Conservation (phyloP, 2,329 filamentous ascomycete genomes). For the Scytalidium lignicola region DNA sequence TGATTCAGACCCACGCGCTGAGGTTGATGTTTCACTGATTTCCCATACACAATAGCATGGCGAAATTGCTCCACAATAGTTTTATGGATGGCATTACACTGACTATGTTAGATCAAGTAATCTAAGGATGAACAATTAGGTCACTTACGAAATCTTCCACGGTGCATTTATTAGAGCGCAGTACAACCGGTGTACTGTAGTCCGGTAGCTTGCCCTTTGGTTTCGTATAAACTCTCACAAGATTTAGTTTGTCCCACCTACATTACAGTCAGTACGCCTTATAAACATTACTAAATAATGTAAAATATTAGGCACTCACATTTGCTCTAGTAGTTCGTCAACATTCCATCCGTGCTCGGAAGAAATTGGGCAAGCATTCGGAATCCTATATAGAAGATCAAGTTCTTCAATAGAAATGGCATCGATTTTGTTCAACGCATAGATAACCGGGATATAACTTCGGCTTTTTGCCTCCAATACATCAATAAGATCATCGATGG, state of each 20-base stretch:
- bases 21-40: conserved; percentile 97
- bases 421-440: conserved; percentile 99
- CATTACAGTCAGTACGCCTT: conserved; percentile 17
- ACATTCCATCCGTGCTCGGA: conserved; percentile 98
- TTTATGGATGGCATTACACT: conserved; percentile 97
- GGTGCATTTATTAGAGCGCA: conserved; percentile 76
- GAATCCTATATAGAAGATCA: conserved; percentile 92
- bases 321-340: conserved; percentile 91
- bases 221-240: conserved; percentile 94
- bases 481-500: conserved; percentile 95
- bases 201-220: conserved; percentile 93
- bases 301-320: conserved; percentile 46
- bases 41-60: conserved; percentile 91
- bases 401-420: conserved; percentile 96
- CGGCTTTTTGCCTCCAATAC: conserved; percentile 89
- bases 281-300: conserved; percentile 9
- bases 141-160: conserved; percentile 91
- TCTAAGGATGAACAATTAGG: not conserved
- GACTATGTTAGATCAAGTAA: conserved; percentile 13
- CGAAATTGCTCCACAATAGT: conserved; percentile 96
- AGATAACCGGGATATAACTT: conserved; percentile 98
- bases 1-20: conserved; percentile 89
- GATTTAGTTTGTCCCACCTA: conserved; percentile 87
- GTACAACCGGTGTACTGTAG: conserved; percentile 85
- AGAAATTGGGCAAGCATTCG: conserved; percentile 94